These are phyloP conservation scores for Macrolepiota albuminosa DNA, from an alignment of 768 basidiomycete genomes.

Conservation along the genomic window DNA sequence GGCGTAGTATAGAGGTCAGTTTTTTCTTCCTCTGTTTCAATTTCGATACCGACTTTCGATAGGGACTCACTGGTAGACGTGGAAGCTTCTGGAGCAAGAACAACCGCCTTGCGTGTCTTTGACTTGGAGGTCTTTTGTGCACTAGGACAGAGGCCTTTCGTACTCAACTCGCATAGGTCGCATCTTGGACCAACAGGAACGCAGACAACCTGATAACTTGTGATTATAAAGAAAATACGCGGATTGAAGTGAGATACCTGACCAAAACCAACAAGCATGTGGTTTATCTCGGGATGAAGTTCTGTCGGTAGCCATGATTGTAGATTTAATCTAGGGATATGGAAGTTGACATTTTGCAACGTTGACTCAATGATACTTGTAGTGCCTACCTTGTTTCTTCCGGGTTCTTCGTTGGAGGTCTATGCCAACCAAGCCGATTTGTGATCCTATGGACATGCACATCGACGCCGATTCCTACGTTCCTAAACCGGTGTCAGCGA, in stretches of 20 bases:
- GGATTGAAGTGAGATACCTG: conserved; percentile 46
- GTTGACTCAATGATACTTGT: not conserved
- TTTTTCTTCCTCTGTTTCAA: conserved; percentile 24
- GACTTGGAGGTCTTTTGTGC: conserved; percentile 27
- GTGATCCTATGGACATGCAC: conserved; percentile 96
- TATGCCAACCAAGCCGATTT: conserved; percentile 91
- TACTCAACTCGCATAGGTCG: conserved; percentile 54
- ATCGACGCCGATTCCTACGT: conserved; percentile 91
- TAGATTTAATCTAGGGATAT: conserved; percentile 52
- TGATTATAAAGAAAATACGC: not conserved
- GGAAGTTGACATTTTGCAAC: not conserved
- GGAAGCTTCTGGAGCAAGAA: not conserved
- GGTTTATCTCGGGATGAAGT: conserved; percentile 72
- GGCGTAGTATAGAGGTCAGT: conserved; percentile 7
- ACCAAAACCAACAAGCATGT: conserved; percentile 79
- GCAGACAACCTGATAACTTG: conserved; percentile 51
- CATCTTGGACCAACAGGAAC: conserved; percentile 63
- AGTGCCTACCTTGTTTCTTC: conserved; percentile 74
- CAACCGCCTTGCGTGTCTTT: conserved; percentile 22
- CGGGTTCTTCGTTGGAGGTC: conserved; percentile 74
- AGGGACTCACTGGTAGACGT: conserved; percentile 16
- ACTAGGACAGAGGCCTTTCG: conserved; percentile 61
- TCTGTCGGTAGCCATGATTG: conserved; percentile 82
- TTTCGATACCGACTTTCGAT: conserved; percentile 27
- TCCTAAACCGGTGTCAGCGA: conserved; percentile 38